These are phyloP conservation scores for Rhizopogon vinicolor DNA, from an alignment of 768 basidiomycete genomes.

Conservation along the genomic window DNA sequence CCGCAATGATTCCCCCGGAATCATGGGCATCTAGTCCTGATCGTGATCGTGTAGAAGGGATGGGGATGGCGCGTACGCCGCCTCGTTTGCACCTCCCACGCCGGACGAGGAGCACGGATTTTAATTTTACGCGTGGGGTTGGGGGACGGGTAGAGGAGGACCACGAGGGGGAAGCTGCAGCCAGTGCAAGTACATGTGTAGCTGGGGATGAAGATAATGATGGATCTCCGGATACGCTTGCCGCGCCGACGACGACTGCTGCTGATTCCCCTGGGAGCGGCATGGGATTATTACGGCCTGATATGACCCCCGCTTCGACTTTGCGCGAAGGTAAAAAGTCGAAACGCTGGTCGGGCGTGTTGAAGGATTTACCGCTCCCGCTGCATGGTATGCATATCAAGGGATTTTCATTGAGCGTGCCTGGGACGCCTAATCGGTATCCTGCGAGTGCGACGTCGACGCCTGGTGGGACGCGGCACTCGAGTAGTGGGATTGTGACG, in stretches of 20 bases:
- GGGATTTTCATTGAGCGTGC: slow-evolving; percentile 7
- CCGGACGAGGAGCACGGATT: slow-evolving; percentile 10
- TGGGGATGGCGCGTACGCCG: background rate
- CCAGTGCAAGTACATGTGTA: too few species aligned
- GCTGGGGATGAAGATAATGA: background rate
- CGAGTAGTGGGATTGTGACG: slow-evolving; percentile 12
- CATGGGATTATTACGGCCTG: background rate
- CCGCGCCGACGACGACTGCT: slow-evolving; percentile 3
- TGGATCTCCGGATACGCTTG: slow-evolving; percentile 11
- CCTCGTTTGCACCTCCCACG: slow-evolving; percentile 5
- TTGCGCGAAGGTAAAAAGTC: slow-evolving; percentile 6
- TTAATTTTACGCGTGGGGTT: background rate
- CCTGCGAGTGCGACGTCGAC: background rate
- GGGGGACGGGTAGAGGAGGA: background rate
- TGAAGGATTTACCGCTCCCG: slow-evolving; percentile 37
- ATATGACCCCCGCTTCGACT: background rate
- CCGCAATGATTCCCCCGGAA: background rate
- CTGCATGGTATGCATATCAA: slow-evolving; percentile 11
- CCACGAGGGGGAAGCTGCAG: slow-evolving; percentile 5
- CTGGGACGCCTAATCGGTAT: slow-evolving; percentile 4
- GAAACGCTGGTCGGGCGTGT: slow-evolving; percentile 30
- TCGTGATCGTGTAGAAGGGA: too few species aligned
- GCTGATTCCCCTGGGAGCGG: background rate
- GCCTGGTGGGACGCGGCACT: slow-evolving; percentile 10
- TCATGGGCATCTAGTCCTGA: background rate